Base-by-base conservation (phyloP, 139 green algal species). In the Coccomyxa sp. region DNA sequence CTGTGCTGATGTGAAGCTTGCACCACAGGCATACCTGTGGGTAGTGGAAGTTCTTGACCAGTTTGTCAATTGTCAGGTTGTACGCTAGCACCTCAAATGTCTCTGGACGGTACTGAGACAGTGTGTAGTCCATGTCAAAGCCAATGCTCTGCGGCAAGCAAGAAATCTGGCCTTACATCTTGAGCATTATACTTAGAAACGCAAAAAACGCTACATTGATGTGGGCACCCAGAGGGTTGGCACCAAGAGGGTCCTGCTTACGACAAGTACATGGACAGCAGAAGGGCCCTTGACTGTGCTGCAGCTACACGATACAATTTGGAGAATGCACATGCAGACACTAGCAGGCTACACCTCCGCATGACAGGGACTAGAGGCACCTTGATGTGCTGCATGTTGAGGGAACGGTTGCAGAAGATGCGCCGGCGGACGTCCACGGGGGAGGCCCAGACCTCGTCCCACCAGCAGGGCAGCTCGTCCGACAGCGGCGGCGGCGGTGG, bases 61-160 rank as follows among this genome's bases (percentile, higher is more conserved):
- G 90, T 80, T 98, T 98, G 39, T 95, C 82, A 8, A 93, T 78
- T 0, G 95, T 97, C 79, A 92, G 78, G 24, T 83, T 79, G 82
- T 98, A 93, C 31, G 92, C 92, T 68, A 98, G 84, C 10, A 82
- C 82, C 89, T 99, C 96, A 85, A 99, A 99, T 0, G 93, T 96
- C 75, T 98, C 95, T 4, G 96, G 92, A 68, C 90, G 89, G 88
- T 98, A 97, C 77, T 91, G 87, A 6, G 82, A 81, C 24, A 95
- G 80, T 0, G 93, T 97, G 87, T 98, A 98, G 85, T 98, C 96
- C 94, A 98, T 97, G 85, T 99, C 95, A 82, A 98, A 98, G 0
- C 96, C 95, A 6, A 98, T 83, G 0, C 93, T 91, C 79, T 86
- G 83, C 34, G 87, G 79, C 37, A 75, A 36, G n/a, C n/a, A n/a